These are phyloP conservation scores for Penicillium sp. DNA, from an alignment of 2,329 filamentous ascomycete species.

Conservation along the genomic window DNA sequence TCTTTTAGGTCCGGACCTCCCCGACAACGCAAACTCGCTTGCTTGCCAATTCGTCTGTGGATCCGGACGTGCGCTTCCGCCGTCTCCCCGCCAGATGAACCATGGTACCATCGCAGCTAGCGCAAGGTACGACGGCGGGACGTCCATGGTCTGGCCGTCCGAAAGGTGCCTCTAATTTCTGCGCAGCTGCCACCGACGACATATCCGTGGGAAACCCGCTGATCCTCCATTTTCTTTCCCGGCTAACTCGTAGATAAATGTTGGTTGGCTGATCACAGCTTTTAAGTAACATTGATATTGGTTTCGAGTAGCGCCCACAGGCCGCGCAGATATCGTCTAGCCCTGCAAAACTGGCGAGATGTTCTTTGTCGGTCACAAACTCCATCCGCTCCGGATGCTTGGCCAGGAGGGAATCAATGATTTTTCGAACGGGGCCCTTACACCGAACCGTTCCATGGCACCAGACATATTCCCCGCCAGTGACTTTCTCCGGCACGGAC, in stretches of 20 bases:
- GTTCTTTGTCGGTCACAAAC: constrained; percentile 11
- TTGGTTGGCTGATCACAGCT: constrained; percentile 21
- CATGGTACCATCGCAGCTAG: constrained; percentile 5
- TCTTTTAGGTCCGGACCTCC: too few relatives aligned
- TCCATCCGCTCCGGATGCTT: constrained; percentile 2
- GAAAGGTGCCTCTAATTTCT: constrained; percentile 22
- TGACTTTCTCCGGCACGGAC: constrained; percentile 1
- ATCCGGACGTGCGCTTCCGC: neutral
- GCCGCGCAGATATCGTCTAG: constrained; percentile 19
- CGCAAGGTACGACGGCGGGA: too few relatives aligned
- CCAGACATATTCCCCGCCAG: neutral
- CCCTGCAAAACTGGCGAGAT: constrained; percentile 19
- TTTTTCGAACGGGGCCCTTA: constrained; percentile 12
- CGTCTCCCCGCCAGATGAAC: neutral
- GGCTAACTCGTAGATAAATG: constrained; percentile 23
- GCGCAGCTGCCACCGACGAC: constrained; percentile 13
- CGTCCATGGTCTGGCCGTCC: constrained; percentile 21
- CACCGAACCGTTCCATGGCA: constrained; percentile 18
- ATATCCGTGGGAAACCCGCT: constrained; percentile 25
- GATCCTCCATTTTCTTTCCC: constrained; percentile 24
- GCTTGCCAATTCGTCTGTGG: neutral
- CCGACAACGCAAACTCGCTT: constrained; percentile 15
- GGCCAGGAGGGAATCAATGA: constrained; percentile 5
- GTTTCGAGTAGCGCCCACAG: constrained; percentile 23
- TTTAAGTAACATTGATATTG: constrained; percentile 20